phyloP scores from a whole-genome alignment of 768 basidiomycete genomes.

The Dioszegia hungarica region DNA sequence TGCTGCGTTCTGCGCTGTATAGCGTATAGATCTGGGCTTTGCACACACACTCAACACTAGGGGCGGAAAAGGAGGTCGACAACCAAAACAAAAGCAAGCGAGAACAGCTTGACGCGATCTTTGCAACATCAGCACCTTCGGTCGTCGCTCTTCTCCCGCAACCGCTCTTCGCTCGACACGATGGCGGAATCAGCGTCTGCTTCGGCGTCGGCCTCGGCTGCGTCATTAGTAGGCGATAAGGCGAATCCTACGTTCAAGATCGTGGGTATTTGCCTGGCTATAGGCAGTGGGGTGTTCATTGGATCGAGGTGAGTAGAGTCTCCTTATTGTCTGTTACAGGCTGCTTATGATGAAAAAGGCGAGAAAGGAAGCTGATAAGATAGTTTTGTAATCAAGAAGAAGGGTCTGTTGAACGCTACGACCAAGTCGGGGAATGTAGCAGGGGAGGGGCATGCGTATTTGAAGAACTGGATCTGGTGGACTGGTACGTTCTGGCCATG shows the following conservation, averaged over 20 bases:
- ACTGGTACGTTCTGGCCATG: conserved; percentile 71
- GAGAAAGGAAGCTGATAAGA: background rate
- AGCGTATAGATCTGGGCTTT: no score
- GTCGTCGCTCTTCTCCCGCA: no score
- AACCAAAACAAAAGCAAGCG: no score
- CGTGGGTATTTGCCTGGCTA: conserved; percentile 50
- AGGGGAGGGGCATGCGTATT: conserved; percentile 86
- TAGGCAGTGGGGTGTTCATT: conserved; percentile 74
- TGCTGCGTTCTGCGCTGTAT: no score
- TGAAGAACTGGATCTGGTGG: conserved; percentile 93
- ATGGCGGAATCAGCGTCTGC: conserved; percentile 13
- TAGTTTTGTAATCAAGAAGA: conserved; percentile 98
- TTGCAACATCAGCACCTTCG: no score
- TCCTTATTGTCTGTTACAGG: no score
- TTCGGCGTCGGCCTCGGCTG: conserved; percentile 31
- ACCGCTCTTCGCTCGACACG: background rate
- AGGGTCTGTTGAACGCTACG: conserved; percentile 63
- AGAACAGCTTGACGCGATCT: no score
- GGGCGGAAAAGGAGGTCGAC: no score
- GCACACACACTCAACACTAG: no score
- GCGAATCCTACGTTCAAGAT: conserved; percentile 50
- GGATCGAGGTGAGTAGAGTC: conserved; percentile 52
- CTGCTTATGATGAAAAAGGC: background rate
- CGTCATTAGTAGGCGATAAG: conserved; percentile 1
- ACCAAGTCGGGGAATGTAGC: conserved; percentile 51